phyloP scores from a whole-genome alignment of 73 alveolate species.

The Stentor coeruleus region DNA sequence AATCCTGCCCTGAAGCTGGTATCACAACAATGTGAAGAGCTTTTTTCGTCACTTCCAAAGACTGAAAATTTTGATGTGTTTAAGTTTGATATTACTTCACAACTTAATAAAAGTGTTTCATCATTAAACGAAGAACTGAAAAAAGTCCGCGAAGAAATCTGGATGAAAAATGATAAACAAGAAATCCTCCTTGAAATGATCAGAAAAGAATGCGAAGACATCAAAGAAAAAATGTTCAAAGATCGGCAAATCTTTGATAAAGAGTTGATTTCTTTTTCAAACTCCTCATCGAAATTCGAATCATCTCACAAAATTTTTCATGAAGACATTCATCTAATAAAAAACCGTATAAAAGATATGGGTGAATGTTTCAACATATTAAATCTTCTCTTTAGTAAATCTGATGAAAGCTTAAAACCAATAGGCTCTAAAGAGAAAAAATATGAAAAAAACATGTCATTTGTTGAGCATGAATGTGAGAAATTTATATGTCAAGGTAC shows the following conservation, averaged over 20 bases:
- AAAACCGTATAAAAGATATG: not conserved
- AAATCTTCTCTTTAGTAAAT: not conserved
- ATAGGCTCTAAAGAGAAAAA: not conserved
- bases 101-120: too few species aligned
- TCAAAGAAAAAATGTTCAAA: not conserved
- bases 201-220: not conserved
- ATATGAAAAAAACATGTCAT: not conserved
- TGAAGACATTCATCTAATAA: not conserved
- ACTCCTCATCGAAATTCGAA: not conserved
- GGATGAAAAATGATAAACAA: not conserved
- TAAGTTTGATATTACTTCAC: not conserved
- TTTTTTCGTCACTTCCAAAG: not conserved
- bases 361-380: not conserved
- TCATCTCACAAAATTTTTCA: not conserved
- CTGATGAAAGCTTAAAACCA: not conserved
- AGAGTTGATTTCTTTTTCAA: not conserved
- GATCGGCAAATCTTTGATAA: slow-evolving; percentile 2
- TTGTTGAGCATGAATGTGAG: not conserved
- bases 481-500: not conserved
- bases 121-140: not conserved
- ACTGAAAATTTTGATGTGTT: not conserved
- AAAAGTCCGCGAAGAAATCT: slow-evolving; percentile 7
- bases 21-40: too few species aligned
- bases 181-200: not conserved
- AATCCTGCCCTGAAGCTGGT: too few species aligned